These are phyloP conservation scores for Papiliotrema terrestris DNA, from an alignment of 1,284 basidiomycete species.

Conservation along the genomic window DNA sequence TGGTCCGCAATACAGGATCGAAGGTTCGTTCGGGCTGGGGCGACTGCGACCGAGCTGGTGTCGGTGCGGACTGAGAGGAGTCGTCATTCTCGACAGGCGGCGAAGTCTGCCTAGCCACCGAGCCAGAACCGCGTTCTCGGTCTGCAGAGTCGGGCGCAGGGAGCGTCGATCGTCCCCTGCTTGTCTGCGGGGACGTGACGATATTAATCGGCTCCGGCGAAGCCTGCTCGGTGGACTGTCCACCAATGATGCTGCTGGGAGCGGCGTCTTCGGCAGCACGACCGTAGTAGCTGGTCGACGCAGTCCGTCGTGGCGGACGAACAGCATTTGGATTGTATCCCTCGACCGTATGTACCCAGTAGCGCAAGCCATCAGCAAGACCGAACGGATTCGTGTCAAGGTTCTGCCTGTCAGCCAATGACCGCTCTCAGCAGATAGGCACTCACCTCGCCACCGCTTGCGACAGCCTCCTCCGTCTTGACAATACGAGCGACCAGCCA, in stretches of 20 bases:
- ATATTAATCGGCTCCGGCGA: too few species aligned
- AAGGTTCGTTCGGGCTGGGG: not conserved
- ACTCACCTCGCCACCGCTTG: slow-evolving; percentile 68
- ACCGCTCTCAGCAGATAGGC: not conserved
- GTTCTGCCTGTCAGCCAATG: slow-evolving; percentile 57
- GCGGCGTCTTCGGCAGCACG: not conserved
- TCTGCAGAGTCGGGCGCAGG: too few species aligned
- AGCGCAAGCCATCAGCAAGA: slow-evolving; percentile 84
- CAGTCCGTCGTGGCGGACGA: slow-evolving; percentile 17
- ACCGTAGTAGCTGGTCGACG: slow-evolving; percentile 5
- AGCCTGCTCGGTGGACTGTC: not conserved
- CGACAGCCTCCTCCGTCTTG: slow-evolving; percentile 78
- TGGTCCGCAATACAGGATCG: not conserved
- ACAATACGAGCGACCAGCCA: slow-evolving; percentile 93
- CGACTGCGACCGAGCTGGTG: not conserved
- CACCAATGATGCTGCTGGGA: not conserved
- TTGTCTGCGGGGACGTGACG: too few species aligned
- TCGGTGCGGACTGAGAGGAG: not conserved
- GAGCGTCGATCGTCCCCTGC: too few species aligned
- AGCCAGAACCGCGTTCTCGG: not conserved
- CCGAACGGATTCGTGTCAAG: slow-evolving; percentile 52
- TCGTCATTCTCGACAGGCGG: not conserved
- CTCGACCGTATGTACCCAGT: slow-evolving; percentile 89
- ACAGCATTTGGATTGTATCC: slow-evolving; percentile 64
- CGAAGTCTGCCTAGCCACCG: not conserved